phyloP scores from a whole-genome alignment of 129 eudicot genomes.

The Mikania micrantha region DNA sequence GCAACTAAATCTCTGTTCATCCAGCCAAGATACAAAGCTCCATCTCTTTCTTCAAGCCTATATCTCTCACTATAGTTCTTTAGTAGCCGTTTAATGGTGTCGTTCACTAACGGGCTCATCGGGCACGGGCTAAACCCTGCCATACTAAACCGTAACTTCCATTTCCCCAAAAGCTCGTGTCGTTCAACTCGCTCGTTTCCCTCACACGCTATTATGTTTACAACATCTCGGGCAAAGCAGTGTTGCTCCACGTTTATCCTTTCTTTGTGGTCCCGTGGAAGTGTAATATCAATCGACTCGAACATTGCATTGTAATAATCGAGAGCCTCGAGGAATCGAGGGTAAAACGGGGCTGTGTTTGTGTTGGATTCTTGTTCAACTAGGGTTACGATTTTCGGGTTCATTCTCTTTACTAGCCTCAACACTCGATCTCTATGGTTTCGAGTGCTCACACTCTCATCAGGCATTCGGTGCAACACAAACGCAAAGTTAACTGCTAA shows the following conservation, averaged over 20 bases:
- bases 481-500: conserved; percentile 78
- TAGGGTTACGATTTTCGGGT: conserved; percentile 75
- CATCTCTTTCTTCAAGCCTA: conserved; percentile 77
- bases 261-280: conserved; percentile 60
- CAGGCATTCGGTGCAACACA: conserved; percentile 75
- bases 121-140: conserved; percentile 74
- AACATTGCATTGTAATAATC: conserved; percentile 81
- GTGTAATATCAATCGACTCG: conserved; percentile 69
- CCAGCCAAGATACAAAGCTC: conserved; percentile 83
- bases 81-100: conserved; percentile 45
- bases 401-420: conserved; percentile 56
- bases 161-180: conserved; percentile 73
- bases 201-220: conserved; percentile 78
- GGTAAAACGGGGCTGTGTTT: conserved; percentile 70
- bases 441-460: conserved; percentile 65
- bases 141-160: conserved; percentile 75
- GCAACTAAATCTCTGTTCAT: conserved; percentile 72
- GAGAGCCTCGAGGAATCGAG: conserved; percentile 65
- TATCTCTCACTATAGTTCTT: conserved; percentile 50
- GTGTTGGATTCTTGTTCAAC: conserved; percentile 86
- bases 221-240: conserved; percentile 71
- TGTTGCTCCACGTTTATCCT: conserved; percentile 73
- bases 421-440: conserved; percentile 66
- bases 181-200: conserved; percentile 75
- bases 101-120: conserved; percentile 64